Conservation (phyloP, 1,284 basidiomycete species). For the Puccinia polysora region DNA sequence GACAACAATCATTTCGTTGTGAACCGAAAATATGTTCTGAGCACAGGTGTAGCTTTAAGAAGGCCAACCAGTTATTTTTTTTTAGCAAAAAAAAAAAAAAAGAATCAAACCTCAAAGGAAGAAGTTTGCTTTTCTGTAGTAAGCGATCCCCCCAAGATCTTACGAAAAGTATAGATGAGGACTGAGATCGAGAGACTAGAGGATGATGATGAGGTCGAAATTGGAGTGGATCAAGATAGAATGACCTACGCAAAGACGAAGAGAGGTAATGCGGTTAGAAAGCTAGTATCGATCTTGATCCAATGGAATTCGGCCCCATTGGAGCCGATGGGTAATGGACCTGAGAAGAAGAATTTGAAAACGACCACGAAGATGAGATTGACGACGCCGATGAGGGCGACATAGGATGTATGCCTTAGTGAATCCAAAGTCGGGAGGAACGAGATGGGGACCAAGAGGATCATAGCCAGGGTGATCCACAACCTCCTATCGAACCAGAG, state of each 20-base stretch:
- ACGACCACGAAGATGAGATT: constrained; percentile 58
- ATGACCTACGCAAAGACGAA: constrained; percentile 40
- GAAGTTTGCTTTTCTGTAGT: too few relatives aligned
- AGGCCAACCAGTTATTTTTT: too few relatives aligned
- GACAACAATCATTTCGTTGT: constrained; percentile 32
- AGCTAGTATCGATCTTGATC: constrained; percentile 2
- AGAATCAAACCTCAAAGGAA: too few relatives aligned
- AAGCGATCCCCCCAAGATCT: too few relatives aligned
- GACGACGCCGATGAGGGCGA: constrained; percentile 73
- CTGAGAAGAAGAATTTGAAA: constrained; percentile 48
- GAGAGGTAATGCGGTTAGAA: constrained; percentile 29
- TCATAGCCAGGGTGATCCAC: constrained; percentile 79
- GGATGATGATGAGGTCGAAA: background rate
- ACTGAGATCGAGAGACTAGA: background rate
- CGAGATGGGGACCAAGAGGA: constrained; percentile 77
- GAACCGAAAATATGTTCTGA: constrained; percentile 39
- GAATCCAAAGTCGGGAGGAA: constrained; percentile 62
- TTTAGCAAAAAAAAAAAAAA: too few relatives aligned
- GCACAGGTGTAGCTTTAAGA: constrained; percentile 32
- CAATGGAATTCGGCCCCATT: constrained; percentile 23
- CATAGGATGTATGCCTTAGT: constrained; percentile 73
- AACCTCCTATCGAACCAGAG: constrained; percentile 65
- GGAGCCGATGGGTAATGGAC: constrained; percentile 14
- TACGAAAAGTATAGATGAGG: background rate
- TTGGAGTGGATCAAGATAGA: background rate